Base-by-base conservation (phyloP, 176 grass and related monocot species). In the Raddia distichophylla region DNA sequence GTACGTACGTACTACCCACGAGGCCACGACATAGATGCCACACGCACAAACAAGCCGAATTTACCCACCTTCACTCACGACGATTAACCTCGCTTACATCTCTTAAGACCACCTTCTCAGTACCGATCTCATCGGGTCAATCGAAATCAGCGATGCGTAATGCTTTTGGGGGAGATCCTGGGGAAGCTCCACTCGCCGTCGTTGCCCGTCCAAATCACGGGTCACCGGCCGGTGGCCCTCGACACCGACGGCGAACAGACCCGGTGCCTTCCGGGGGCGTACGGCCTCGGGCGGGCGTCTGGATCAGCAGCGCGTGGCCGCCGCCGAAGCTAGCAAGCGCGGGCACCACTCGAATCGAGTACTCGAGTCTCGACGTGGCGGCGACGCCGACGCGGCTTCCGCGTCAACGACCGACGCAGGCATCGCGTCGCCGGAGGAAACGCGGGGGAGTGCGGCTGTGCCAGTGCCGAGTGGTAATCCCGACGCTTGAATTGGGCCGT, bases 171-270 rank as follows among this genome's bases (percentile, higher is more conserved):
- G 1, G n/a, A 20, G 57, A 20, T 60, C 57, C 8, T 19, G n/a
- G 57, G 10, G 18, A 59, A 22, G 57, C 5, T 60, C 10, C 49
- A 5, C 10, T 22, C 20, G 3, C 9, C 57, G 4, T 60, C 57
- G 4, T 60, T 27, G 37, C 37, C 37, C 37, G 37, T 40, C 37
- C 1, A 27, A 5, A 27, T 19, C 10, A 5, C 58, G n/a, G n/a
- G n/a, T n/a, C n/a, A n/a, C n/a, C n/a, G n/a, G n/a, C n/a, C 58
- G 89, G 85, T 52, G 85, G 77, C 42, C 69, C 59, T 66, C 86
- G 43, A 69, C 17, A 20, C 5, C 66, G 17, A 68, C 9, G 65
- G 40, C 65, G 2, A 67, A 17, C 65, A 27, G 60, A 22, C 5
- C 9, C 22, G 11, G 40, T 6, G 66, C 8, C 18, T 3, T 45